Base-by-base conservation (phyloP, 352 stramenopile species). In the Globisporangium middletonii region DNA sequence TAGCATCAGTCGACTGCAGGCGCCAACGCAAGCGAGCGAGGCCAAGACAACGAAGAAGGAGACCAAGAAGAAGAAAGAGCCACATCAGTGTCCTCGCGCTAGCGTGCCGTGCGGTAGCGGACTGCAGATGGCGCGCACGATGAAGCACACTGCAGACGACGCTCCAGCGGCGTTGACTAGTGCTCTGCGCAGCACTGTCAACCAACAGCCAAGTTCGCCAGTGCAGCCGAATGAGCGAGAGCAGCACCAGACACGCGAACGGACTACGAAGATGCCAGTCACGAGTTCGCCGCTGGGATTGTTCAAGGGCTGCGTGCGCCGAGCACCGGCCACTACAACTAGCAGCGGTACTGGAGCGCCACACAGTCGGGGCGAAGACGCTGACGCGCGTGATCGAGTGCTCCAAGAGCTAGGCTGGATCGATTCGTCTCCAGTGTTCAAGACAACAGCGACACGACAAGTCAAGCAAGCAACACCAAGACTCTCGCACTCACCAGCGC, bases 61-160 rank as follows among this genome's bases (percentile, higher is more conserved):
- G 33, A 52, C 47, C 26, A 33, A 12, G 30, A 49, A 50, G 52
- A 26, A 44, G 33, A 52, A 13, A 51, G 8, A 37, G 41, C 56
- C 8, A 2, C 50, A 16, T 26, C 30, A 19, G 23, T 23, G 23
- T 13, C 43, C 19, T 48, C 16, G 15, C 18, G 50, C 19, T 9
- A 19, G 46, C 8, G 33, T 50, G 45, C 63, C 8, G 1, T 75
- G 72, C 19, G 70, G 72, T 11, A 82, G 72, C 60, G 72, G 65
- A 3, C 53, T 77, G 15, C 68, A 77, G 37, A 52, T 79, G 16
- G 72, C 63, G 28, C 56, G 70, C 49, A 71, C 61, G 30, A 73
- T 69, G n/a, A 68, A 71, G 38, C 53, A 75, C 23, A 4, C 7
- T 16, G 43, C 43, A 11, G 4, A 19, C 13, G 15, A 46, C 9